Conservation (phyloP, 2,329 filamentous ascomycete species). For the Cladophialophora carrionii region DNA sequence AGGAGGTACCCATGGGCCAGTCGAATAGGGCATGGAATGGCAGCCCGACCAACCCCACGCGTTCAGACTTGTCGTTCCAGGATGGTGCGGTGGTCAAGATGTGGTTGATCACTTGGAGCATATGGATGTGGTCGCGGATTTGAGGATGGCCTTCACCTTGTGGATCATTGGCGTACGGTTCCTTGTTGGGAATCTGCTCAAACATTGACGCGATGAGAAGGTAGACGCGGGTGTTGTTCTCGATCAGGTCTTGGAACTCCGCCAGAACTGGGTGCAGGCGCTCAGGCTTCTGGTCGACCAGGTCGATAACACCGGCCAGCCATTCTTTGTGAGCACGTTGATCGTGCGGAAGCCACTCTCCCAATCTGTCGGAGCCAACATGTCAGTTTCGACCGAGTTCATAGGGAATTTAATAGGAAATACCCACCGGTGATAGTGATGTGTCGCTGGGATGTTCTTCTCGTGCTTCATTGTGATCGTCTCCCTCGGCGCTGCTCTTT, state of each 20-base stretch:
- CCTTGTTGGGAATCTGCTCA: constrained; percentile 64
- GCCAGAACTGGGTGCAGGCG: constrained; percentile 62
- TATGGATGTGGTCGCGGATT: constrained; percentile 67
- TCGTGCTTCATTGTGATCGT: constrained; percentile 23
- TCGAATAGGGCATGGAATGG: constrained; percentile 63
- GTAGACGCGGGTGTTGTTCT: constrained; percentile 64
- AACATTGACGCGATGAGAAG: constrained; percentile 72
- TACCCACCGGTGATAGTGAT: constrained; percentile 17
- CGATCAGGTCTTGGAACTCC: constrained; percentile 70
- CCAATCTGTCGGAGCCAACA: constrained; percentile 41
- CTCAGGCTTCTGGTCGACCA: constrained; percentile 57
- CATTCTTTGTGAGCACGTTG: constrained; percentile 65
- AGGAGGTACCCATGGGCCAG: constrained; percentile 62
- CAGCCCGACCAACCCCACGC: constrained; percentile 55
- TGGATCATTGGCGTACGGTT: constrained; percentile 64
- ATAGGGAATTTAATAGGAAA: neutral
- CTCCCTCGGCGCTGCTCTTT: neutral
- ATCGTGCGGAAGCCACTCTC: constrained; percentile 67
- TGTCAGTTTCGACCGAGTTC: constrained; percentile 1
- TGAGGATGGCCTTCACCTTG: constrained; percentile 59
- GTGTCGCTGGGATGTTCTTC: constrained; percentile 18
- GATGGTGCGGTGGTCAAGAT: constrained; percentile 47
- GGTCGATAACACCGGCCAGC: constrained; percentile 60
- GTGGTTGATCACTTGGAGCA: constrained; percentile 69
- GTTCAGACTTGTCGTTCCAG: constrained; percentile 47